Base-by-base conservation (phyloP, 805 yeast genomes). In the Candida schatavii region DNA sequence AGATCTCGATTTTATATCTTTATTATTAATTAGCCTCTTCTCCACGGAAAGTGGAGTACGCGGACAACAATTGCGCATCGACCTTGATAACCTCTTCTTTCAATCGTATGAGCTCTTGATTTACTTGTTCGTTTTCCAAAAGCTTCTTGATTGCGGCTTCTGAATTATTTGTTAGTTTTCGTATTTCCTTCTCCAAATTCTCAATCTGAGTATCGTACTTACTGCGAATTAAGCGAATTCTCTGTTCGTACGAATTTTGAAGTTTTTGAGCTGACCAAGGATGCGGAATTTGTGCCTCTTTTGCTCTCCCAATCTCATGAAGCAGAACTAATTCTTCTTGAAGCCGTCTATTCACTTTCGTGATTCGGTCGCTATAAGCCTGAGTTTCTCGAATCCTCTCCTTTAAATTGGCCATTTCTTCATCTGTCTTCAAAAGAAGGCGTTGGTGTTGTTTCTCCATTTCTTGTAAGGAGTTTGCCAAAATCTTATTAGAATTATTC, bases 21-120 rank as follows among this genome's bases (percentile, higher is more conserved):
- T 3, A 3, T 22, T 20, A 14, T 11, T 22, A n/a, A 11, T 36
- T 22, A 13, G n/a, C 18, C 5, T 25, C 31, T 21, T 17, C n/a
- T n/a, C n/a, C n/a, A n/a, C n/a, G n/a, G 13, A 7, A 18, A 19
- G 7, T 38, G 14, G 32, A 15, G 28, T 29, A 38, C 9, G 41
- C 34, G 11, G 35, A n/a, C 9, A 38, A 22, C 13, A 38, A 18
- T 23, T 38, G 34, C 17, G 28, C 31, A 31, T 38, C 41, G 9
- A 38, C 15, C 4, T 3, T 15, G n/a, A 38, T 20, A 6, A 38
- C 35, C 22, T 28, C 35, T 29, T 29, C 35, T 14, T 28, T 38
- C 29, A 38, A 31, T 15, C 29, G 17, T 17, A 38, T 13, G 13
- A 38, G 14, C 18, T 19, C 22, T 21, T 38, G 35, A 21, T 38